Percentiles rank a stretch among this genome's conserved stretches.
These are phyloP conservation scores for Scalesia atractyloides DNA, from an alignment of 129 eudicot species.

Conservation along the genomic window DNA sequence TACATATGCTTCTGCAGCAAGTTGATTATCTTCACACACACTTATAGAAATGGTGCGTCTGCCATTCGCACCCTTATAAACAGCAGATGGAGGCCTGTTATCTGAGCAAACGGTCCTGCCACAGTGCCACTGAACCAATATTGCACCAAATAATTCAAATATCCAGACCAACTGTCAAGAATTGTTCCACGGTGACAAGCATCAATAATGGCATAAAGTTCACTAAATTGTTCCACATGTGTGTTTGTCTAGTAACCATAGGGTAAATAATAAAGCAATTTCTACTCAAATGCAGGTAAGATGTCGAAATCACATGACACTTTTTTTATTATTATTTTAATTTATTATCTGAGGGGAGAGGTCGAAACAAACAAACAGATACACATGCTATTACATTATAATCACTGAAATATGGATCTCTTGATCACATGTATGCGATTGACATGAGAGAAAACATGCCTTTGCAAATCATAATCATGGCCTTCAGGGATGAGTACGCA, in stretches of 20 bases:
- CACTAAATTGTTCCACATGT: not conserved
- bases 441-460: not conserved
- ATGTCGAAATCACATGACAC: constrained; percentile 13
- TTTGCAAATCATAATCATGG: too few relatives aligned
- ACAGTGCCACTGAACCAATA: too few relatives aligned
- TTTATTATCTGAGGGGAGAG: constrained; percentile 6
- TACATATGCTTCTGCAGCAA: too few relatives aligned
- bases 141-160: too few relatives aligned
- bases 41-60: too few relatives aligned
- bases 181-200: constrained; percentile 83
- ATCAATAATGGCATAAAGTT: constrained; percentile 74
- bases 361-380: constrained; percentile 12
- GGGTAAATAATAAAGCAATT: not conserved
- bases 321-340: not conserved
- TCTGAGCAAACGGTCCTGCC: too few relatives aligned
- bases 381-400: constrained; percentile 11
- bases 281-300: constrained; percentile 18
- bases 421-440: constrained; percentile 3
- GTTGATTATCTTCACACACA: too few relatives aligned
- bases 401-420: constrained; percentile 1
- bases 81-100: too few relatives aligned
- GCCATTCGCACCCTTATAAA: too few relatives aligned
- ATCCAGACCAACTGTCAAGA: too few relatives aligned
- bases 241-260: not conserved
- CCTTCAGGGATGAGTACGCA: too few relatives aligned